phyloP scores from a whole-genome alignment of 106 monocot species.

The Allium sativum region DNA sequence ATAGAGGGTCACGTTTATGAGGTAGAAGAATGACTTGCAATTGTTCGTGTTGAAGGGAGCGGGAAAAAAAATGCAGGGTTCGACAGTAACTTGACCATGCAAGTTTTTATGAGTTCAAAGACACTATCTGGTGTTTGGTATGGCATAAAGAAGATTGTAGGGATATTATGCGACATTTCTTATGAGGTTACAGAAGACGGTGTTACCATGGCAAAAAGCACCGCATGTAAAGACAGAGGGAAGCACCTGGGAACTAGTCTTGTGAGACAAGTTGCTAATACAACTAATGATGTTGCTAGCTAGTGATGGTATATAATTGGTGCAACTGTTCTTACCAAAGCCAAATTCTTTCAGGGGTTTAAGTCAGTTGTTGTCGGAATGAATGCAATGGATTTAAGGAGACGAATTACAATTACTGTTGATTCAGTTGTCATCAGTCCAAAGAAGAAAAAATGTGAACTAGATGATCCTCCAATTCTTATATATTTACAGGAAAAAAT shows the following conservation, averaged over 20 bases:
- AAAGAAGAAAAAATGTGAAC: too few relatives aligned
- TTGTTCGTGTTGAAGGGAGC: constrained; percentile 14
- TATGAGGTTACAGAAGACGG: constrained; percentile 95
- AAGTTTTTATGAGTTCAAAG: constrained; percentile 9
- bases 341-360: too few relatives aligned
- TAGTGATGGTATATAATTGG: constrained; percentile 93
- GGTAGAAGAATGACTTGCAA: constrained; percentile 11
- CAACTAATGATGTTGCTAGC: constrained; percentile 86
- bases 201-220: constrained; percentile 87
- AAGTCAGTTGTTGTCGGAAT: too few relatives aligned
- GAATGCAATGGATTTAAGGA: too few relatives aligned
- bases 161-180: too few relatives aligned
- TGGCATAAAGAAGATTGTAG: too few relatives aligned
- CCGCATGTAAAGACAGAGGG: constrained; percentile 72
- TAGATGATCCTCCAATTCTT: too few relatives aligned
- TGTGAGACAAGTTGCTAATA: constrained; percentile 83
- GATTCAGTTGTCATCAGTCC: too few relatives aligned
- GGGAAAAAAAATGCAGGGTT: constrained; percentile 29
- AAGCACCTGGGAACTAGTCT: constrained; percentile 86
- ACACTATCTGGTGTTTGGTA: too few relatives aligned
- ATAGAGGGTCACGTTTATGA: constrained; percentile 22
- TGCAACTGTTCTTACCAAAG: too few relatives aligned
- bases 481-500: too few relatives aligned
- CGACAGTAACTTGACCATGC: constrained; percentile 18
- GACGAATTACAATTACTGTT: too few relatives aligned